A percentile compares a stretch with the other conserved stretches of the same genome.
These are phyloP conservation scores for Clohesyomyces aquaticus DNA, from an alignment of 495 filamentous ascomycete species.

Conservation along the genomic window DNA sequence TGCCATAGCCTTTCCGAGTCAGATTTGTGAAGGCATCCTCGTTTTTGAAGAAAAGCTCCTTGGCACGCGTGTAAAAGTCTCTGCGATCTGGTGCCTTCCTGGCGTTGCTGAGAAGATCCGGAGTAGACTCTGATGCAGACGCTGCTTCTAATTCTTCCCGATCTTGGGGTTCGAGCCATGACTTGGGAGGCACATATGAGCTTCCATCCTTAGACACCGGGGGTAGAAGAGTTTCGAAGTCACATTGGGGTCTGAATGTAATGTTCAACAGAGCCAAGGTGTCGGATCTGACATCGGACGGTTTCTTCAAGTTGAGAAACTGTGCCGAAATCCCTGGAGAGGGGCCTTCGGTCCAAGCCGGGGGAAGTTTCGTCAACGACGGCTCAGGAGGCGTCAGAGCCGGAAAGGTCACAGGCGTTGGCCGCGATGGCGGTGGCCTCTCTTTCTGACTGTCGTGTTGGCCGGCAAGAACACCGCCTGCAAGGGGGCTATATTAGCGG, in stretches of 20 bases:
- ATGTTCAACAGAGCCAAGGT: constrained; percentile 60
- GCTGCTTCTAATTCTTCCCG: constrained; percentile 6
- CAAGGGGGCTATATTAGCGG: constrained; percentile 23
- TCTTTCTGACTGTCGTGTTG: constrained; percentile 44
- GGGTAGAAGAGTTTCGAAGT: constrained; percentile 54
- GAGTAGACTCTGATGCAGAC: constrained; percentile 31
- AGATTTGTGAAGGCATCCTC: constrained; percentile 61
- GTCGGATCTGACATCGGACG: constrained; percentile 56
- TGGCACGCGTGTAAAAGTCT: constrained; percentile 54
- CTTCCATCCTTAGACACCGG: constrained; percentile 44
- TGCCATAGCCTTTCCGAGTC: constrained; percentile 50
- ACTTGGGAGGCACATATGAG: constrained; percentile 52
- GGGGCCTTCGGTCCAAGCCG: constrained; percentile 26
- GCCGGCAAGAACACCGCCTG: constrained; percentile 36
- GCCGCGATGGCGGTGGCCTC: constrained; percentile 40
- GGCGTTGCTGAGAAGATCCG: constrained; percentile 54
- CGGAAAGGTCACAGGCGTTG: constrained; percentile 44
- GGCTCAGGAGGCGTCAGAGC: constrained; percentile 24
- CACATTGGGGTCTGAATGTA: constrained; percentile 50
- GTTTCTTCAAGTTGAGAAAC: constrained; percentile 57
- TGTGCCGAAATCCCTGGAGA: constrained; percentile 48
- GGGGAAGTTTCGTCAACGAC: constrained; percentile 6
- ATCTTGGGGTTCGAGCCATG: constrained; percentile 49
- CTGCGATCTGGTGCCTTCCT: constrained; percentile 53
- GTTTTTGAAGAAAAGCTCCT: constrained; percentile 60